Evolutionary conservation across 371 early-diverging fungal species (phyloP).

Genomic region (Rhizopus delemar): DNA sequence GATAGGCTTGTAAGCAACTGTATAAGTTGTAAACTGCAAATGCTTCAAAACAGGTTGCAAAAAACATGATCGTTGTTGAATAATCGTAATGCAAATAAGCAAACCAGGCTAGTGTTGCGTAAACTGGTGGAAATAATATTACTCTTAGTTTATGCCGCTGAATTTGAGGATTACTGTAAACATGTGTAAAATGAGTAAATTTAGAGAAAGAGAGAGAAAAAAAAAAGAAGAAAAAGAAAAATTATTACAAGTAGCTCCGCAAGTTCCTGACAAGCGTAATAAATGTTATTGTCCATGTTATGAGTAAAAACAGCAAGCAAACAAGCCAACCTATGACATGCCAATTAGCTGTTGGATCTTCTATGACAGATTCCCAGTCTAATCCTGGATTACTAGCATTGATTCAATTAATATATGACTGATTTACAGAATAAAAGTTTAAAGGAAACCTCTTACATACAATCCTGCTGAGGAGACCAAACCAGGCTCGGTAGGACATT

Average conservation of each 20-base stretch:
- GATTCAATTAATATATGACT: not conserved
- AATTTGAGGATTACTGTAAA: conserved; percentile 36
- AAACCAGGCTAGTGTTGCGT: conserved; percentile 46
- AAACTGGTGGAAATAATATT: conserved; percentile 47
- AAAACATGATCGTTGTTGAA: conserved; percentile 52
- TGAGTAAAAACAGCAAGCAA: conserved; percentile 29
- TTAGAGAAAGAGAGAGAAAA: not conserved
- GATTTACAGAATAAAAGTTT: not conserved
- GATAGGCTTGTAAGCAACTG: conserved; percentile 43
- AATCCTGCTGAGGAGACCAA: conserved; percentile 19
- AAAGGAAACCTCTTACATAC: conserved; percentile 10
- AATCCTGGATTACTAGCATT: conserved; percentile 18
- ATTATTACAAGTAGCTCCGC: conserved; percentile 40
- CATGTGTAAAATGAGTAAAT: not conserved
- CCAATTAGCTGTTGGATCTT: conserved; percentile 33
- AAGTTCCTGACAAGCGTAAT: conserved; percentile 31
- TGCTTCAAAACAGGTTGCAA: conserved; percentile 48
- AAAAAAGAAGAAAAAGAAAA: not conserved
- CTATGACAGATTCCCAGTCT: conserved; percentile 18
- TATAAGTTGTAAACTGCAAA: conserved; percentile 54
- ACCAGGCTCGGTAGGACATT: conserved; percentile 25
- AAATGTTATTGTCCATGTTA: conserved; percentile 40
- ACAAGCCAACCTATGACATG: conserved; percentile 52
- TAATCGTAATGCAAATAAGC: conserved; percentile 48
- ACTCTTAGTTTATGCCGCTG: conserved; percentile 53